Conservation (phyloP, 2,329 filamentous ascomycete genomes). For the Neofusicoccum laricinum region DNA sequence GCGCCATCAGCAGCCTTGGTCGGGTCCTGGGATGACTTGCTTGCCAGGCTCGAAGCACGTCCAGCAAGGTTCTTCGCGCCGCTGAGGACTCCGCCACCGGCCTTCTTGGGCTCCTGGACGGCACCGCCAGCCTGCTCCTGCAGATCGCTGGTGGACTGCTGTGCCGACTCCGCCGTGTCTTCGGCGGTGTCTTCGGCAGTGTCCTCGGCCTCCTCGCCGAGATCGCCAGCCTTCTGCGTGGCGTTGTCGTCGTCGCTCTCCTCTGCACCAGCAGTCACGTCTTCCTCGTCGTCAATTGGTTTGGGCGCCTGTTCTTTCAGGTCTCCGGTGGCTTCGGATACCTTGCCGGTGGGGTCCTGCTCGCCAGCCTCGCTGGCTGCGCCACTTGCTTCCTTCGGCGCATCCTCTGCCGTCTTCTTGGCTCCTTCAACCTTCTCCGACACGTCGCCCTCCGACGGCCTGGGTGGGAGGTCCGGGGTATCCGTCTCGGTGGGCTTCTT, state of each 20-base stretch:
- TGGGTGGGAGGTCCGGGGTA: conserved; percentile 31
- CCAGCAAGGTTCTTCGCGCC: conserved; percentile 41
- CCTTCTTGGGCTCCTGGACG: conserved; percentile 10
- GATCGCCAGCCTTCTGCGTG: conserved; percentile 43
- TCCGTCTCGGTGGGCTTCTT: conserved; percentile 32
- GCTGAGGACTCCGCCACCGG: conserved; percentile 3
- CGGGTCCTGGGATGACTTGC: conserved; percentile 41
- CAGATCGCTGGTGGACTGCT: conserved; percentile 18
- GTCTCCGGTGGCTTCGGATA: conserved; percentile 45
- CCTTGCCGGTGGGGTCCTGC: conserved; percentile 40
- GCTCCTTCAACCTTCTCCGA: conserved; percentile 29
- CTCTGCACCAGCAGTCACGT: conserved; percentile 27
- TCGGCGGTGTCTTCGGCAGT: conserved; percentile 24
- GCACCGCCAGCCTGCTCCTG: conserved; percentile 15
- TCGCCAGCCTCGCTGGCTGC: conserved; percentile 35
- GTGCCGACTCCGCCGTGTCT: conserved; percentile 10
- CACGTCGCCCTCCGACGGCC: conserved; percentile 30
- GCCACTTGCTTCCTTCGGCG: conserved; percentile 31
- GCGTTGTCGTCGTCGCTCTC: conserved; percentile 41
- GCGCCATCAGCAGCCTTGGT: conserved; percentile 35
- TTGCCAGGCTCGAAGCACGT: conserved; percentile 45
- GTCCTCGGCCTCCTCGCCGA: conserved; percentile 27
- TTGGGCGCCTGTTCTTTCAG: conserved; percentile 47
- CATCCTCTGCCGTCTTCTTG: conserved; percentile 29
- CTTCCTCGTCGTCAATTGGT: conserved; percentile 42